Conservation (phyloP, 2,329 filamentous ascomycete species). For the Stachybotrys chlorohalonatus region DNA sequence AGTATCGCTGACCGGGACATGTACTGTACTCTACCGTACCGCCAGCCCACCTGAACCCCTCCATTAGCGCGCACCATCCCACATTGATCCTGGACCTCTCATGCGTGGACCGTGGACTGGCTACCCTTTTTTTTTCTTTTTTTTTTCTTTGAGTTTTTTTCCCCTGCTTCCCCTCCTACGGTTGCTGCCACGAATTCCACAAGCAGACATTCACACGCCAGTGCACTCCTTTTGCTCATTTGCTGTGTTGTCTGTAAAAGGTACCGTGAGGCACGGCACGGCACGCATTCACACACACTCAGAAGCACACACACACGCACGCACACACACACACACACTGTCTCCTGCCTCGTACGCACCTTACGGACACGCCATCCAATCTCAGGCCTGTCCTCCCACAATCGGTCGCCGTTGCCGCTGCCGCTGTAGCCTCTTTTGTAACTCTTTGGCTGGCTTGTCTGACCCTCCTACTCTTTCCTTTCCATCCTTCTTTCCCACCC, state of each 20-base stretch:
- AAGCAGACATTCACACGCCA: neutral
- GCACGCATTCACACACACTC: neutral
- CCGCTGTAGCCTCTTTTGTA: neutral
- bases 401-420: neutral
- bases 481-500: conserved; percentile 7
- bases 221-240: neutral
- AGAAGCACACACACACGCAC: neutral
- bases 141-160: neutral
- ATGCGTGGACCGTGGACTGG: neutral
- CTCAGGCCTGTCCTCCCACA: neutral
- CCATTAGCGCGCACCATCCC: neutral
- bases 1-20: no score
- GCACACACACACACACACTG: neutral
- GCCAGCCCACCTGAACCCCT: neutral
- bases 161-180: no score
- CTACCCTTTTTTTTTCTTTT: neutral
- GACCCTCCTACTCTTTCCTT: conserved; percentile 12
- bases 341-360: neutral
- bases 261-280: neutral
- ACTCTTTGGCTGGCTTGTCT: neutral
- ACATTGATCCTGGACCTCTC: neutral
- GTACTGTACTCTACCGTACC: neutral
- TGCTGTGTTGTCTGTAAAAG: neutral
- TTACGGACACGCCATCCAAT: neutral
- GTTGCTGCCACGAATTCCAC: neutral